A percentile compares a stretch with the other conserved stretches of the same genome.
Evolutionary conservation across 306 rosid species (phyloP).

Genomic region (Glycyrrhiza uralensis): DNA sequence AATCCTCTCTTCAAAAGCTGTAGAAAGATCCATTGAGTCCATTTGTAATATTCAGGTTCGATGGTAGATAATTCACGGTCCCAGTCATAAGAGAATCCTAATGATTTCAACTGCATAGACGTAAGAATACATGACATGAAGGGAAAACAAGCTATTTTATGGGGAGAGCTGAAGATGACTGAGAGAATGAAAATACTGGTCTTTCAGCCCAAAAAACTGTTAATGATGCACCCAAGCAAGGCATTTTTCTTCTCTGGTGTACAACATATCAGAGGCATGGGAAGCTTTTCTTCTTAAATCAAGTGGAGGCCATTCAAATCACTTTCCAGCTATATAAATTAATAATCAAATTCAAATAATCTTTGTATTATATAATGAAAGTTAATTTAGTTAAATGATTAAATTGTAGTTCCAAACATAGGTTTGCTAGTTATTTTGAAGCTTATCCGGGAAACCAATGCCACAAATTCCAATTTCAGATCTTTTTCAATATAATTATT

Average conservation of each 20-base stretch:
- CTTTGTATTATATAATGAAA: background rate
- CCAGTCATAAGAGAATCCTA: slow-evolving; percentile 98
- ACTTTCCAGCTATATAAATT: background rate
- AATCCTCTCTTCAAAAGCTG: slow-evolving; percentile 88
- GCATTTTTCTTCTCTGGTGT: background rate
- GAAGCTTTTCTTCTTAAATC: background rate
- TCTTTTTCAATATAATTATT: background rate
- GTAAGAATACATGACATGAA: slow-evolving; percentile 28
- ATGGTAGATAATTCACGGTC: slow-evolving; percentile 92
- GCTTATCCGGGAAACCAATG: background rate
- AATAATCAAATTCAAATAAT: slow-evolving; percentile 26
- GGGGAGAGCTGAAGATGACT: background rate
- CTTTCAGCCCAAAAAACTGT: background rate
- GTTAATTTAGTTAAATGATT: background rate
- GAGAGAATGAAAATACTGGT: background rate
- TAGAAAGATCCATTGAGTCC: slow-evolving; percentile 99
- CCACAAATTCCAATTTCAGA: background rate
- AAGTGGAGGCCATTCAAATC: slow-evolving; percentile 13
- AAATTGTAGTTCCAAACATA: background rate
- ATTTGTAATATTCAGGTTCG: slow-evolving; percentile 89
- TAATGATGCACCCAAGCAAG: background rate
- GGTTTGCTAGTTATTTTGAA: background rate
- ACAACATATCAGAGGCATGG: background rate
- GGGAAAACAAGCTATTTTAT: slow-evolving; percentile 20
- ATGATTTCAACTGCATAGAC: slow-evolving; percentile 75